These are phyloP conservation scores for Termitomyces bulborhizus DNA, from an alignment of 768 basidiomycete genomes.

Conservation along the genomic window DNA sequence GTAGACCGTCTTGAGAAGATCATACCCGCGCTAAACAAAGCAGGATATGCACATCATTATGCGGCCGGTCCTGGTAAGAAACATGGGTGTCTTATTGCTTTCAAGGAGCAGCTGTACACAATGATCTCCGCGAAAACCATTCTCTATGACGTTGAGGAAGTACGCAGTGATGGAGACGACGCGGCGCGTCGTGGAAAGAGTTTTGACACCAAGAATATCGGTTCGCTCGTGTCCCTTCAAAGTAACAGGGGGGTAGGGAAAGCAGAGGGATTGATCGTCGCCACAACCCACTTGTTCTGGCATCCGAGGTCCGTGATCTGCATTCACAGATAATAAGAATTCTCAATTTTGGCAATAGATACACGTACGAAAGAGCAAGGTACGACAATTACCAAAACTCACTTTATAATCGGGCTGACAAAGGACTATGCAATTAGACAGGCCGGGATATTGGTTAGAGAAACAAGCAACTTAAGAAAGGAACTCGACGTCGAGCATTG, in stretches of 20 bases:
- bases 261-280: constrained; percentile 60
- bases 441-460: constrained; percentile 64
- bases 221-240: constrained; percentile 62
- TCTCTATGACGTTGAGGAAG: constrained; percentile 61
- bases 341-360: constrained; percentile 27
- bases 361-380: constrained; percentile 83
- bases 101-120: constrained; percentile 45
- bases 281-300: constrained; percentile 95
- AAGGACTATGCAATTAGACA: constrained; percentile 45
- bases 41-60: constrained; percentile 60
- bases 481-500: constrained; percentile 42
- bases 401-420: neutral
- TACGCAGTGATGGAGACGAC: constrained; percentile 32
- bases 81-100: constrained; percentile 85
- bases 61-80: constrained; percentile 69
- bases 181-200: constrained; percentile 44
- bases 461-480: constrained; percentile 50
- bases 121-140: constrained; percentile 43
- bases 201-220: constrained; percentile 78
- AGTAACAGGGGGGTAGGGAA: constrained; percentile 25
- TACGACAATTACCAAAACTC: constrained; percentile 14
- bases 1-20: constrained; percentile 78
- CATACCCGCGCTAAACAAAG: constrained; percentile 55
- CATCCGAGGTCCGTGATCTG: constrained; percentile 64
- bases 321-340: too few relatives aligned